Evolutionary conservation across 2,329 filamentous ascomycete genomes (phyloP).

Genomic region (Fusarium camptoceras): DNA sequence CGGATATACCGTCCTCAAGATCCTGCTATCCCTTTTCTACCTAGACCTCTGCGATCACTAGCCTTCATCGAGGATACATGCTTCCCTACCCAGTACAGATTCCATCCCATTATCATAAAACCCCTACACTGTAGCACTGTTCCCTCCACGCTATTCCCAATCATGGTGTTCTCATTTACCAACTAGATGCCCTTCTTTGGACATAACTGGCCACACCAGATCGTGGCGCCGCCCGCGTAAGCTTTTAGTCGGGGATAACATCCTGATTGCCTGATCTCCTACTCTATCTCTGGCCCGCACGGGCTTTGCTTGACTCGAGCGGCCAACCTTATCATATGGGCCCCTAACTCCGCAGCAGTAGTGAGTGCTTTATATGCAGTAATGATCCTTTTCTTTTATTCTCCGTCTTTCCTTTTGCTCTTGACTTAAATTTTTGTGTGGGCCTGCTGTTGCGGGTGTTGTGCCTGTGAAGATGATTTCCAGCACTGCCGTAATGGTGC

Average conservation of each 20-base stretch:
- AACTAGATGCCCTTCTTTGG: background rate
- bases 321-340: background rate
- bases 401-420: too few species aligned
- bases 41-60: too few species aligned
- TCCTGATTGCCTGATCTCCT: background rate
- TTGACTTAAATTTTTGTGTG: background rate
- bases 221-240: background rate
- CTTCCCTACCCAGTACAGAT: background rate
- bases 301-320: background rate
- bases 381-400: too few species aligned
- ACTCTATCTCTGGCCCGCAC: background rate
- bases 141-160: background rate
- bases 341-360: background rate
- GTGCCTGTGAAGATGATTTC: background rate
- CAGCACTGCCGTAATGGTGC: slow-evolving; percentile 10
- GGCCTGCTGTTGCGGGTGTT: background rate
- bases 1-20: background rate
- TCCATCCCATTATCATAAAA: background rate
- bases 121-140: background rate
- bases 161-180: background rate
- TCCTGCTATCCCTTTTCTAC: background rate
- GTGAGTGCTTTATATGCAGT: background rate
- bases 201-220: background rate
- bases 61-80: background rate
- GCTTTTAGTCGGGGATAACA: background rate